Evolutionary conservation across 805 yeast genomes (phyloP).

Genomic region (Sungouiella thailandica): DNA sequence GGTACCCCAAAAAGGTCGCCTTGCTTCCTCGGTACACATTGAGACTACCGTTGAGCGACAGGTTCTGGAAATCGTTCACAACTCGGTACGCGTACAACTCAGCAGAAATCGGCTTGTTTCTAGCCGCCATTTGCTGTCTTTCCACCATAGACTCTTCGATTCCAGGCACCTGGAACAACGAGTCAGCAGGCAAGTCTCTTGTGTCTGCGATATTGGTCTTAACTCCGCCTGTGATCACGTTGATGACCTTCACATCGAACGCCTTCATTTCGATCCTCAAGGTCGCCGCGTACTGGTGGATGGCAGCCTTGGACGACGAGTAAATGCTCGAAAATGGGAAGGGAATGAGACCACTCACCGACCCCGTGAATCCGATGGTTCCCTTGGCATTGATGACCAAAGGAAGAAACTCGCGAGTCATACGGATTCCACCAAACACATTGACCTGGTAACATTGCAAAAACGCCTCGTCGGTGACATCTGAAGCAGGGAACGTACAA

Average conservation of each 20-base stretch:
- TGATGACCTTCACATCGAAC: slow-evolving; percentile 65
- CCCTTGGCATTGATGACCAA: slow-evolving; percentile 63
- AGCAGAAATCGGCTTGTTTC: slow-evolving; percentile 55
- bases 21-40: slow-evolving; percentile 54
- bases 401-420: slow-evolving; percentile 53
- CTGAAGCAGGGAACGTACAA: slow-evolving; percentile 67
- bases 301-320: slow-evolving; percentile 68
- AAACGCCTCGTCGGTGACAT: slow-evolving; percentile 52
- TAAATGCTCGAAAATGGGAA: slow-evolving; percentile 70
- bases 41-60: slow-evolving; percentile 33
- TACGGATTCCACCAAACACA: slow-evolving; percentile 63
- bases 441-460: slow-evolving; percentile 57
- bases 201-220: slow-evolving; percentile 64
- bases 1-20: slow-evolving; percentile 34
- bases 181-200: slow-evolving; percentile 51
- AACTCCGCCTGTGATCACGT: slow-evolving; percentile 74
- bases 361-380: slow-evolving; percentile 69
- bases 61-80: slow-evolving; percentile 42
- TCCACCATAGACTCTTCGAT: slow-evolving; percentile 43
- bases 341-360: slow-evolving; percentile 58
- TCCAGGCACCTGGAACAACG: slow-evolving; percentile 49
- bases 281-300: slow-evolving; percentile 63
- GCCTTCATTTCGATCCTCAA: slow-evolving; percentile 66
- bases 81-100: slow-evolving; percentile 53
- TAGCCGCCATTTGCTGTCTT: slow-evolving; percentile 56